phyloP scores from a whole-genome alignment of 495 filamentous ascomycete genomes.

The Neurospora tetraspora region DNA sequence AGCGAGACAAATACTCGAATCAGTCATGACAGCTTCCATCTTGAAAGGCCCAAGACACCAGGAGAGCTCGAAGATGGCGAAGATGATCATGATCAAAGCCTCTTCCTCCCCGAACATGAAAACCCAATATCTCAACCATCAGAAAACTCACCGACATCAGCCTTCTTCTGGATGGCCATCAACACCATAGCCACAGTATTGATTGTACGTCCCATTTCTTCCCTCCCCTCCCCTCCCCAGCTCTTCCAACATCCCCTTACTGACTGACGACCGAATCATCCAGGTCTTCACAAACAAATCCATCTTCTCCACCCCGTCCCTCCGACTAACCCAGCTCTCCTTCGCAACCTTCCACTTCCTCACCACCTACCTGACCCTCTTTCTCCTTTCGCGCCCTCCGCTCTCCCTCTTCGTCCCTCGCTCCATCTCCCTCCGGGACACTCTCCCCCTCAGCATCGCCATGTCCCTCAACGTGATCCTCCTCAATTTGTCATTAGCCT shows the following conservation, averaged over 20 bases:
- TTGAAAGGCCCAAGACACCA: slow-evolving; percentile 14
- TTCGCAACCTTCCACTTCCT: slow-evolving; percentile 68
- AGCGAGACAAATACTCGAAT: slow-evolving; percentile 14
- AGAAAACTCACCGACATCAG: slow-evolving; percentile 19
- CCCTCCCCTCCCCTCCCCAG: not conserved
- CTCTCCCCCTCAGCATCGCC: slow-evolving; percentile 53
- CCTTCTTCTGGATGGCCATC: slow-evolving; percentile 44
- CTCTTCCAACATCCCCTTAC: not conserved
- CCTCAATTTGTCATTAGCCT: slow-evolving; percentile 63
- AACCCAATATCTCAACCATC: slow-evolving; percentile 3
- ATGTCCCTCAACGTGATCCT: slow-evolving; percentile 67
- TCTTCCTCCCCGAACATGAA: slow-evolving; percentile 15
- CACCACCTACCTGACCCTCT: slow-evolving; percentile 57
- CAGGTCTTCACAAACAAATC: slow-evolving; percentile 72
- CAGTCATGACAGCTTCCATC: not conserved
- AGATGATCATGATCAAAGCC: slow-evolving; percentile 27
- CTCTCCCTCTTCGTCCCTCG: slow-evolving; percentile 46
- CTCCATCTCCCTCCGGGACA: slow-evolving; percentile 42
- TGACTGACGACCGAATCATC: slow-evolving; percentile 9
- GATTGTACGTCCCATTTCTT: slow-evolving; percentile 34
- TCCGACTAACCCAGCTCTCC: slow-evolving; percentile 56
- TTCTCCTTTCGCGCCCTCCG: slow-evolving; percentile 47
- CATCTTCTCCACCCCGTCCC: slow-evolving; percentile 57
- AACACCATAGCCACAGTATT: slow-evolving; percentile 54
- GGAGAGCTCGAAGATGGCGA: slow-evolving; percentile 19